Evolutionary conservation across 2,329 filamentous ascomycete genomes (phyloP), one percentile per base, ranked within the genome.

Genomic region (Colletotrichum sp.): DNA sequence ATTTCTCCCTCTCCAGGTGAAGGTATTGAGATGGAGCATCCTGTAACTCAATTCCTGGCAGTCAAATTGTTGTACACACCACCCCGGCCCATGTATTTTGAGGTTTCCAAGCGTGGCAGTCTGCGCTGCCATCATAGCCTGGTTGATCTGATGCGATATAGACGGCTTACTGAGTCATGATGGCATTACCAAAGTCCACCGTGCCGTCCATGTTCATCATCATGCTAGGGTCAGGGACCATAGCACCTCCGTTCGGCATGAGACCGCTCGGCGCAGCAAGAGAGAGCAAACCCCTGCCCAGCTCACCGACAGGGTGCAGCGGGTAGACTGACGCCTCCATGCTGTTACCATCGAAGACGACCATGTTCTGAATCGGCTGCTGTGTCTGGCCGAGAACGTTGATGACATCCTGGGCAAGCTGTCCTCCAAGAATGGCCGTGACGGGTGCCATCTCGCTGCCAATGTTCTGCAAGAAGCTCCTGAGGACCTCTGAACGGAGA

Each of bases 361-460:
- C 91, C 83, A 98, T 92, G 84, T 99, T 99, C 86, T 99, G 97
- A 57, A 99, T 94, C 1, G 97, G 97, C 84, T 98, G 97, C 86
- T 99, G 96, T 55, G 94, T 93, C 82, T 94, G 93, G 65, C 96
- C 95, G 7, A 99, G 90, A 36, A 98, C 96, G 81, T 99, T 99
- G 86, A 99, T 99, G 67, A 98, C 96, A 82, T 99, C 97, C 85
- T 99, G 97, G 1, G 96, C 95, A 18, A 99, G 90, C 83, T 96
- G 93, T 12, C 96, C 97, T 65, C 97, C 97, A 13, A 99, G 88
- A 74, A 98, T 95, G 3, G 97, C 96, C 0, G 95, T 93, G 10
- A 98, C 95, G 9, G 97, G 96, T 15, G 94, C 93, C 52, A 99
- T 87, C 85, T 99, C 96, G 80, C 92, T 92, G 71, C 93, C 94